Conservation (phyloP, 371 early-diverging fungal species). For the Coemansia linderi region DNA sequence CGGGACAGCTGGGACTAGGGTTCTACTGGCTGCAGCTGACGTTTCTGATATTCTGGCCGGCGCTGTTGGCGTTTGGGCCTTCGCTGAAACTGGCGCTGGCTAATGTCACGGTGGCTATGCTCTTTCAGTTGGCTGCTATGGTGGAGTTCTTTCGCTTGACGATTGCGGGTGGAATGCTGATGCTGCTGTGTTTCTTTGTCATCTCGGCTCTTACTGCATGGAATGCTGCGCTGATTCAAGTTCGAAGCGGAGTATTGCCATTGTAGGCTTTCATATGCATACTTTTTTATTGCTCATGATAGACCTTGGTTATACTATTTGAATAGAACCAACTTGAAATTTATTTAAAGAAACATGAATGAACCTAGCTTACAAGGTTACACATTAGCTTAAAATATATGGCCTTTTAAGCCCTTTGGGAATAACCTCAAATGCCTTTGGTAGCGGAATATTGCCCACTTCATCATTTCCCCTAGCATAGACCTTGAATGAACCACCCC, state of each 20-base stretch:
- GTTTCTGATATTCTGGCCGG: slow-evolving; percentile 41
- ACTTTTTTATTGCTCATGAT: background rate
- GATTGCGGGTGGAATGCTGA: slow-evolving; percentile 29
- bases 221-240: slow-evolving; percentile 40
- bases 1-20: slow-evolving; percentile 42
- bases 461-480: too few relatives aligned
- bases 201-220: slow-evolving; percentile 26
- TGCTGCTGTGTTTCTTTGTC: slow-evolving; percentile 27
- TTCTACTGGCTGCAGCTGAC: slow-evolving; percentile 48
- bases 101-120: slow-evolving; percentile 22
- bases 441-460: too few relatives aligned
- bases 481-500: too few relatives aligned
- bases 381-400: too few relatives aligned
- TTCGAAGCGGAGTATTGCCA: slow-evolving; percentile 15
- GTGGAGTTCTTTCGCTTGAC: slow-evolving; percentile 44
- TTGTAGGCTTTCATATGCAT: slow-evolving; percentile 4
- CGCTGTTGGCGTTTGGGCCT: slow-evolving; percentile 34
- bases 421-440: too few relatives aligned
- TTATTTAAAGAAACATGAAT: too few relatives aligned
- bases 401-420: too few relatives aligned
- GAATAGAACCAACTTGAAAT: too few relatives aligned
- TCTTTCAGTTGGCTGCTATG: slow-evolving; percentile 38
- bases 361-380: too few relatives aligned
- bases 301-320: background rate
- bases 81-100: slow-evolving; percentile 41